Evolutionary conservation across 2,329 filamentous ascomycete species (phyloP).

Genomic region (Coniochaeta sp.): DNA sequence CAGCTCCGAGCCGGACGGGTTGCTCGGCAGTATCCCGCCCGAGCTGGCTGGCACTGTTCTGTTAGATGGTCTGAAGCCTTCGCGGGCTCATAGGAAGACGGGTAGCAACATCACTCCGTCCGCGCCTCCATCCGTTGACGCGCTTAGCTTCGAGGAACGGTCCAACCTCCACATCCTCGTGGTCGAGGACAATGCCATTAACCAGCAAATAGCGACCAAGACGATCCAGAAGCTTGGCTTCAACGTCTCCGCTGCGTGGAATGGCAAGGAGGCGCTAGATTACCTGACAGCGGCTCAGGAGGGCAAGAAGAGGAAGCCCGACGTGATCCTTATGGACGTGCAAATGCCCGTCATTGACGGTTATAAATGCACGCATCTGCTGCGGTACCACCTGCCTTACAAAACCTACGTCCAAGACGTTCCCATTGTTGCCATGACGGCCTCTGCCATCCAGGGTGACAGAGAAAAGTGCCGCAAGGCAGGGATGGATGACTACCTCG

Average conservation of each 20-base stretch:
- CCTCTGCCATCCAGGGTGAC: constrained; percentile 48
- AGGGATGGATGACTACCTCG: constrained; percentile 48
- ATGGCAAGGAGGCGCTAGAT: constrained; percentile 70
- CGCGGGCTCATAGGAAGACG: constrained; percentile 17
- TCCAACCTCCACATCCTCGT: constrained; percentile 62
- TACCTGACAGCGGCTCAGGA: constrained; percentile 53
- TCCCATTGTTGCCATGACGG: constrained; percentile 48
- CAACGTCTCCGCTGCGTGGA: constrained; percentile 63
- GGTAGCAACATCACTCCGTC: constrained; percentile 17
- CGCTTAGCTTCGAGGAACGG: constrained; percentile 49
- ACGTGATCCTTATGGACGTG: constrained; percentile 73
- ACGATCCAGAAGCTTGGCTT: constrained; percentile 70
- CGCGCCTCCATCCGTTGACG: constrained; percentile 26
- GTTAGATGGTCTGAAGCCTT: constrained; percentile 13
- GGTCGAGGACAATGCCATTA: constrained; percentile 64
- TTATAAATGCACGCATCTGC: constrained; percentile 66
- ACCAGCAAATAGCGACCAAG: constrained; percentile 47
- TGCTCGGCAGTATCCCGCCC: constrained; percentile 32
- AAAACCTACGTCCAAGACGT: constrained; percentile 48
- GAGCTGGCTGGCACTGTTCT: constrained; percentile 15
- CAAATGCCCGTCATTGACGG: constrained; percentile 73
- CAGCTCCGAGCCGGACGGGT: constrained; percentile 54
- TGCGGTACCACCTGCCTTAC: constrained; percentile 62
- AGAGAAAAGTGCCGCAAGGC: constrained; percentile 42
- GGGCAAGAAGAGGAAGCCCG: constrained; percentile 48